These are phyloP conservation scores for Oenanthe javanica DNA, from an alignment of 140 eudicot species.

Conservation along the genomic window DNA sequence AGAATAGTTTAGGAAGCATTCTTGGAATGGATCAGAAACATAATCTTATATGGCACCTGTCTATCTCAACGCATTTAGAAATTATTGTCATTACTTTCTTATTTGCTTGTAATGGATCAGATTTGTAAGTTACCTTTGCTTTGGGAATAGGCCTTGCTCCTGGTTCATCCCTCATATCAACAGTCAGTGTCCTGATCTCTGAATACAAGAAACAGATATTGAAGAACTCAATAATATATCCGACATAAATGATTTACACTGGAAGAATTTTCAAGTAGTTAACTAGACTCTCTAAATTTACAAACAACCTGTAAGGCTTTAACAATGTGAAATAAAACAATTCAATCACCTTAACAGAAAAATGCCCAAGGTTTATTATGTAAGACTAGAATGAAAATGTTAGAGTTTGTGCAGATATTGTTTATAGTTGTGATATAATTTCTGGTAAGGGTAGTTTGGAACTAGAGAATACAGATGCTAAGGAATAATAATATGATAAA, in stretches of 20 bases:
- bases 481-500: too few relatives aligned
- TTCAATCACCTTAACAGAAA: background rate
- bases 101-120: background rate
- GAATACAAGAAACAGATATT: background rate
- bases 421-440: background rate
- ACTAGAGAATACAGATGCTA: background rate
- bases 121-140: constrained; percentile 45
- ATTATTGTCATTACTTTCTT: background rate
- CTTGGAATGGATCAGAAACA: too few relatives aligned
- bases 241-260: background rate
- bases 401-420: background rate
- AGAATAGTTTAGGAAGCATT: background rate
- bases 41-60: too few relatives aligned
- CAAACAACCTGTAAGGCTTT: background rate
- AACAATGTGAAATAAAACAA: background rate
- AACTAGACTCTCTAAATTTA: background rate
- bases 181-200: constrained; percentile 68
- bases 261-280: background rate
- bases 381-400: background rate
- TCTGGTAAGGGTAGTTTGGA: background rate
- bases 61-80: background rate
- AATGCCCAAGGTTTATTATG: background rate
- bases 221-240: background rate
- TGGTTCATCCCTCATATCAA: constrained; percentile 58
- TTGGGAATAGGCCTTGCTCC: constrained; percentile 64